These are phyloP conservation scores for Pythium volutum DNA, from an alignment of 352 stramenopile species.

Conservation along the genomic window DNA sequence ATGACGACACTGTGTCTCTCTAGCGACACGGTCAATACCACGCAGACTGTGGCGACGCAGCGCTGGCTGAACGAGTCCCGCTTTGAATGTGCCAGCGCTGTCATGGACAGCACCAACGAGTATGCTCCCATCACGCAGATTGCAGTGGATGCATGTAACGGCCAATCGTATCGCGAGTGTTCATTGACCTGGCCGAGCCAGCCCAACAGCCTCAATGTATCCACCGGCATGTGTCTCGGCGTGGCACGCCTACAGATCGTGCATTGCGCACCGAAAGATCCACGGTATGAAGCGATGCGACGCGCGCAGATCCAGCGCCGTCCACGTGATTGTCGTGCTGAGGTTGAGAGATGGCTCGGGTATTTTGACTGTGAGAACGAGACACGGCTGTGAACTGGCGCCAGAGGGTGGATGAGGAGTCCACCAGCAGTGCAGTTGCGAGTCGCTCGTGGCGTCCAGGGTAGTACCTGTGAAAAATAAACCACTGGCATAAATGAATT, in stretches of 20 bases:
- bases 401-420: too few relatives aligned
- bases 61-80: constrained; percentile 1
- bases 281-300: constrained; percentile 6
- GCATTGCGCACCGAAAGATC: constrained; percentile 18
- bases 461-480: too few relatives aligned
- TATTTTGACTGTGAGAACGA: constrained; percentile 3
- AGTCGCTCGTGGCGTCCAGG: too few relatives aligned
- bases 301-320: constrained; percentile 2
- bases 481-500: too few relatives aligned
- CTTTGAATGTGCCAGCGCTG: constrained; percentile 9
- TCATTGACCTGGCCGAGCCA: constrained; percentile 13
- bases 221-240: too few relatives aligned
- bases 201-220: too few relatives aligned
- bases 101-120: background rate
- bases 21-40: constrained; percentile 11
- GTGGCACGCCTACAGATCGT: constrained; percentile 15
- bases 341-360: constrained; percentile 14
- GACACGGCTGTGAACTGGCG: too few relatives aligned
- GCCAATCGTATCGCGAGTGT: constrained; percentile 17
- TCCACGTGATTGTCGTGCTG: background rate
- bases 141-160: constrained; percentile 13
- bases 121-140: constrained; percentile 7
- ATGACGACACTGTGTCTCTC: constrained; percentile 1
- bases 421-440: too few relatives aligned
- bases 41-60: constrained; percentile 4